Percentiles rank a stretch among this genome's conserved stretches.
Evolutionary conservation across 2,329 filamentous ascomycete species (phyloP).

Genomic region (Chaetomium sp.): DNA sequence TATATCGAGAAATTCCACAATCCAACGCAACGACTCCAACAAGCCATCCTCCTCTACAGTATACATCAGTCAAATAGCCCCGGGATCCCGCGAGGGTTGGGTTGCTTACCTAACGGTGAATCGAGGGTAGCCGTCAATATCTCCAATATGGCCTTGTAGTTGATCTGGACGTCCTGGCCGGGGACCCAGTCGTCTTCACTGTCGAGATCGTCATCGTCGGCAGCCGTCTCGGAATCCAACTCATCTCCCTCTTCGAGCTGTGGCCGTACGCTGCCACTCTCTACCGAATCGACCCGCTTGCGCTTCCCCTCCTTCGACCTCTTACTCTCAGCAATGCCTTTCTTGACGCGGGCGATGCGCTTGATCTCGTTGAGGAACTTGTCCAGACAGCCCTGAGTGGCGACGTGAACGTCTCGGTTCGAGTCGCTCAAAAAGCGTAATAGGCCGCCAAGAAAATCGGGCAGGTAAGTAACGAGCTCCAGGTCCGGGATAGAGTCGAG

Average conservation of each 20-base stretch:
- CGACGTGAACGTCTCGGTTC: constrained; percentile 91
- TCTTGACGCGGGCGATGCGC: constrained; percentile 89
- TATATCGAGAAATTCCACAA: constrained; percentile 95
- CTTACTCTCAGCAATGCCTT: constrained; percentile 84
- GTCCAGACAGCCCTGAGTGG: constrained; percentile 85
- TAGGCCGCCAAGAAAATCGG: constrained; percentile 85
- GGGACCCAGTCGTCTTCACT: constrained; percentile 95
- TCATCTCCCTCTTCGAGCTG: constrained; percentile 64
- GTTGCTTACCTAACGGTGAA: constrained; percentile 67
- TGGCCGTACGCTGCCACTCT: constrained; percentile 62
- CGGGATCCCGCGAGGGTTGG: not conserved
- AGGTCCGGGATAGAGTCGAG: constrained; percentile 96
- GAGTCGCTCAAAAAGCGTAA: constrained; percentile 90
- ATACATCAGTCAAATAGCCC: constrained; percentile 27
- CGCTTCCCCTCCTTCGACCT: constrained; percentile 69
- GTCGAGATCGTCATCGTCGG: constrained; percentile 61
- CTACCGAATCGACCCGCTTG: constrained; percentile 70
- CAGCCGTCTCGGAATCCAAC: constrained; percentile 58
- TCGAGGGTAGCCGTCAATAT: constrained; percentile 90
- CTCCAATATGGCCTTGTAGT: constrained; percentile 87
- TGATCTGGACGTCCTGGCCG: constrained; percentile 93
- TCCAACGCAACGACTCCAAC: constrained; percentile 89
- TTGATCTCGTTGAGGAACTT: constrained; percentile 92
- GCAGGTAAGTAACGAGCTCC: constrained; percentile 89
- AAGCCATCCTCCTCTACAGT: constrained; percentile 82